Evolutionary conservation across 2,329 filamentous ascomycete species (phyloP).

Genomic region (Fusarium goolgardi): DNA sequence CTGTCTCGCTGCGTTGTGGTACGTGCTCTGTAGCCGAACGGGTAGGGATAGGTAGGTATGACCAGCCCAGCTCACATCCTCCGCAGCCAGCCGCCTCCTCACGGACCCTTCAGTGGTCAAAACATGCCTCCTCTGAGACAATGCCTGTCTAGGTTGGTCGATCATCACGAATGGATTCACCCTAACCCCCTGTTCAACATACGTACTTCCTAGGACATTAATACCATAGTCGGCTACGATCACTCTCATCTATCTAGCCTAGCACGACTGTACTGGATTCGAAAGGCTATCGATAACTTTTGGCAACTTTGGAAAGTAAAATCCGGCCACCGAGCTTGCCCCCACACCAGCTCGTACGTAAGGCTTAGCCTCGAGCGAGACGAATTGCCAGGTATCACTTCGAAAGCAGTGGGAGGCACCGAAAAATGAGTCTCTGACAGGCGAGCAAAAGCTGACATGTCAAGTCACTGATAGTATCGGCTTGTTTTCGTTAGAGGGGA

Average conservation of each 20-base stretch:
- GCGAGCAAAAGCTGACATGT: background rate
- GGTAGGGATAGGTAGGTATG: slow-evolving; percentile 22
- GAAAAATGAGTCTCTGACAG: no score
- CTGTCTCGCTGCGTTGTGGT: slow-evolving; percentile 4
- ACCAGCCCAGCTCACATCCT: slow-evolving; percentile 40
- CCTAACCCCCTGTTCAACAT: slow-evolving; percentile 22
- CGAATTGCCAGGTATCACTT: slow-evolving; percentile 22
- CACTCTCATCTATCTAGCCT: slow-evolving; percentile 2
- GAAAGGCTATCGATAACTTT: background rate
- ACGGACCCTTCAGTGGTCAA: slow-evolving; percentile 43
- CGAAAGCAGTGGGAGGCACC: background rate
- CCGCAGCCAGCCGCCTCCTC: slow-evolving; percentile 37
- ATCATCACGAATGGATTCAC: slow-evolving; percentile 39
- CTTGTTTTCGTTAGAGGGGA: background rate
- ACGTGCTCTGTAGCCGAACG: slow-evolving; percentile 35
- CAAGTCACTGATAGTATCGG: background rate
- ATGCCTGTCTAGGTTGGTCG: slow-evolving; percentile 42
- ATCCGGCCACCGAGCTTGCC: slow-evolving; percentile 16
- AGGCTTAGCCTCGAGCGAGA: slow-evolving; percentile 22
- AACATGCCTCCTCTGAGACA: slow-evolving; percentile 41
- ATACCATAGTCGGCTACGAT: slow-evolving; percentile 15
- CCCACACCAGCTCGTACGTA: slow-evolving; percentile 35
- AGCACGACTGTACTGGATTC: background rate
- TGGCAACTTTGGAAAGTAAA: background rate
- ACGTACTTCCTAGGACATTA: slow-evolving; percentile 26